These are phyloP conservation scores for Cladosporium sp. DNA, from an alignment of 2,329 filamentous ascomycete species.

Conservation along the genomic window DNA sequence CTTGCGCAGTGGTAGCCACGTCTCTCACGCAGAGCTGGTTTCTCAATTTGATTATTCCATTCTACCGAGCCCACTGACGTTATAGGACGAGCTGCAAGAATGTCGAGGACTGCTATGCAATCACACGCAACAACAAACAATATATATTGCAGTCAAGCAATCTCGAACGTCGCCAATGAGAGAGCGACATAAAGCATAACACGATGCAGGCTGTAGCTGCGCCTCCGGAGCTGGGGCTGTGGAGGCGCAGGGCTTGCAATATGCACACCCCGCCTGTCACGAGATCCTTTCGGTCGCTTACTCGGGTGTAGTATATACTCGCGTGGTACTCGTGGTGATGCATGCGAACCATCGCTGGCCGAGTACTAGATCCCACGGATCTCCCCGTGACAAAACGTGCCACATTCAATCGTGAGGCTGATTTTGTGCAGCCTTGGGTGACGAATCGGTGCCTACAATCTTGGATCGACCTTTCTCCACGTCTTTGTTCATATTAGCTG, in stretches of 20 bases:
- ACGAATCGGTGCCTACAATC: neutral
- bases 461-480: too few relatives aligned
- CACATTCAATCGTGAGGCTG: neutral
- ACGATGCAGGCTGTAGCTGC: neutral
- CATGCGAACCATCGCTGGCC: neutral
- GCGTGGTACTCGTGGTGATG: neutral
- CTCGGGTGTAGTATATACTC: too few relatives aligned
- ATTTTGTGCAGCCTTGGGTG: neutral
- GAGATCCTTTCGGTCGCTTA: neutral
- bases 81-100: neutral
- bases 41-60: too few relatives aligned
- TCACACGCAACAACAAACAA: neutral
- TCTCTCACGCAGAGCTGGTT: neutral
- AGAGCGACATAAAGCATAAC: neutral
- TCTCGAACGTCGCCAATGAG: neutral
- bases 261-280: constrained; percentile 4
- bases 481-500: neutral
- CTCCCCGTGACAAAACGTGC: neutral
- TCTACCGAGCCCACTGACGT: neutral
- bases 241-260: neutral
- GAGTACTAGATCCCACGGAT: neutral
- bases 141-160: neutral
- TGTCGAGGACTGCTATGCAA: too few relatives aligned
- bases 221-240: neutral
- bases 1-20: neutral